phyloP scores from a whole-genome alignment of 768 basidiomycete genomes.

The Imleria badia region DNA sequence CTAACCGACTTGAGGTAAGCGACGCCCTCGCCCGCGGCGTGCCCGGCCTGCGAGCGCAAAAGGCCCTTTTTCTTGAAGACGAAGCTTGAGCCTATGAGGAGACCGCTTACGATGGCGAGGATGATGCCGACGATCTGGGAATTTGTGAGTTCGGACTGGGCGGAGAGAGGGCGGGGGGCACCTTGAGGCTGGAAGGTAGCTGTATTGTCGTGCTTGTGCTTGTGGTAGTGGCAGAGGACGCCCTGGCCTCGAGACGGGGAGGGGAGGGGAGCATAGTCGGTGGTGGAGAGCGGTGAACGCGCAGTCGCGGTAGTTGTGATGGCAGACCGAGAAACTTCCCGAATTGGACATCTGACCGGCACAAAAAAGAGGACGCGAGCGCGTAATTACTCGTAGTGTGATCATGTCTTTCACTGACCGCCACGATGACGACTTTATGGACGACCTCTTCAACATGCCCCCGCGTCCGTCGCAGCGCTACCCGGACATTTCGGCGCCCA shows the following conservation, averaged over 20 bases:
- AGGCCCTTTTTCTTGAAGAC: slow-evolving; percentile 99
- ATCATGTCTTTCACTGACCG: slow-evolving; percentile 17
- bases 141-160: background rate
- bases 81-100: slow-evolving; percentile 90
- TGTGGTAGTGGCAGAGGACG: slow-evolving; percentile 42
- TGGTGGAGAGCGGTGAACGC: background rate
- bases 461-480: slow-evolving; percentile 2
- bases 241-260: slow-evolving; percentile 9
- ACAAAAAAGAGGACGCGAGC: slow-evolving; percentile 4
- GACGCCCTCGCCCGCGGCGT: slow-evolving; percentile 79
- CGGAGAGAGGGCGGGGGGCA: slow-evolving; percentile 16
- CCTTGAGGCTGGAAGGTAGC: slow-evolving; percentile 53
- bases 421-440: background rate
- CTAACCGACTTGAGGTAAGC: slow-evolving; percentile 92
- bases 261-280: slow-evolving; percentile 6
- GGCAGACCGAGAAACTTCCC: slow-evolving; percentile 12
- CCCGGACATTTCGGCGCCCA: slow-evolving; percentile 7
- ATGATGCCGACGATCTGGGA: slow-evolving; percentile 73
- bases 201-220: slow-evolving; percentile 34
- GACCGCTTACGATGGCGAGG: slow-evolving; percentile 72
- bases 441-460: slow-evolving; percentile 5
- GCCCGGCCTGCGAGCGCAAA: slow-evolving; percentile 77
- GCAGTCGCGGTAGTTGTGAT: slow-evolving; percentile 19
- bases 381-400: no score
- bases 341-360: slow-evolving; percentile 4